Percentiles rank a stretch among this genome's conserved stretches.
These are phyloP conservation scores for Aureobasidium pullulans DNA, from an alignment of 2,329 filamentous ascomycete genomes.

Conservation along the genomic window DNA sequence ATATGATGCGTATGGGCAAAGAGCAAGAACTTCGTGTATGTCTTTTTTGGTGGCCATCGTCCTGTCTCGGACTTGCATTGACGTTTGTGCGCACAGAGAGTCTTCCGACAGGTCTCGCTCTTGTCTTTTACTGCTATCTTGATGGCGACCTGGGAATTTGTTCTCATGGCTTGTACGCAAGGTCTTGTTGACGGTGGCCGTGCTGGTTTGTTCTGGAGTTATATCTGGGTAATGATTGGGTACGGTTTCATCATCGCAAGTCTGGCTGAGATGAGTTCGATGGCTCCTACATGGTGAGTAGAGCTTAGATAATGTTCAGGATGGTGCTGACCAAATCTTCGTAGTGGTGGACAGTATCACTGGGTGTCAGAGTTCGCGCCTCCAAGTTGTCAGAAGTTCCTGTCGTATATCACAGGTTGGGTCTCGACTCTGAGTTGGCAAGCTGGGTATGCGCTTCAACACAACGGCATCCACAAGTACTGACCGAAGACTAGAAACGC, in stretches of 20 bases:
- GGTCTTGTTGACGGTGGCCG: conserved; percentile 21
- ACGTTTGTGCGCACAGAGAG: conserved; percentile 26
- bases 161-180: conserved; percentile 29
- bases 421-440: conserved; percentile 45
- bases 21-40: conserved; percentile 37
- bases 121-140: conserved; percentile 45
- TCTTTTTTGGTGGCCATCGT: too few species aligned
- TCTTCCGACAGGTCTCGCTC: conserved; percentile 43
- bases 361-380: conserved; percentile 23
- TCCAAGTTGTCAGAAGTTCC: conserved; percentile 33
- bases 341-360: conserved; percentile 26
- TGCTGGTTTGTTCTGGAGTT: conserved; percentile 23
- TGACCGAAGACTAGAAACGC: conserved; percentile 25
- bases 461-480: neutral
- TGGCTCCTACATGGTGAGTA: conserved; percentile 22
- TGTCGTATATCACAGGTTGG: conserved; percentile 43
- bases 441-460: conserved; percentile 26
- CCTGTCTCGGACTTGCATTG: neutral
- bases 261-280: conserved; percentile 28
- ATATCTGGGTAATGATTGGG: conserved; percentile 21
- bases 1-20: conserved; percentile 45
- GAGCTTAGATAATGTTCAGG: neutral
- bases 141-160: conserved; percentile 47
- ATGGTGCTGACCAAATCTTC: neutral
- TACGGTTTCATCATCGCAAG: conserved; percentile 21